A percentile compares a stretch with the other conserved stretches of the same genome.
Conservation (phyloP, 1,284 basidiomycete genomes). For the Sanguinoderma infundibulare region DNA sequence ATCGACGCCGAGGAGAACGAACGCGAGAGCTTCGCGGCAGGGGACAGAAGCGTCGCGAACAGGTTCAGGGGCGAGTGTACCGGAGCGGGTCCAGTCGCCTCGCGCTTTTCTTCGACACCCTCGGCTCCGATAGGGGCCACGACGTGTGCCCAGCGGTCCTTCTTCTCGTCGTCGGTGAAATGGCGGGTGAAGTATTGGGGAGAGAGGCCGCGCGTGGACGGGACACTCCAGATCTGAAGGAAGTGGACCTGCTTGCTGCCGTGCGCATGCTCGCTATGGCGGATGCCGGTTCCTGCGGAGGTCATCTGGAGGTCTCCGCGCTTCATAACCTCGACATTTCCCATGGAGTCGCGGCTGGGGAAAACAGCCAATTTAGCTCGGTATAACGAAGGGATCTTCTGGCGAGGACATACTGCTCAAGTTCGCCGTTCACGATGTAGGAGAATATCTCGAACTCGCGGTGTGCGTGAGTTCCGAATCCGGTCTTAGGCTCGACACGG, state of each 20-base stretch:
- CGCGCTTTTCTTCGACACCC: constrained; percentile 63
- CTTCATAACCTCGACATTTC: constrained; percentile 86
- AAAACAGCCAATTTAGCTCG: constrained; percentile 31
- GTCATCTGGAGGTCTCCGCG: constrained; percentile 93
- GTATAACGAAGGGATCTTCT: neutral
- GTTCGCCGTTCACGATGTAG: constrained; percentile 78
- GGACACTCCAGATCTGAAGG: constrained; percentile 87
- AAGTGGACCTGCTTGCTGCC: constrained; percentile 74
- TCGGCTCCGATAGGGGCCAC: constrained; percentile 7
- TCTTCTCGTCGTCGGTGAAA: constrained; percentile 84
- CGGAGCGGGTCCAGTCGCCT: constrained; percentile 75
- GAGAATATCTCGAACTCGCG: constrained; percentile 92
- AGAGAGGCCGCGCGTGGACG: constrained; percentile 55
- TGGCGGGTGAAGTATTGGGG: constrained; percentile 88
- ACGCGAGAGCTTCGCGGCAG: constrained; percentile 56
- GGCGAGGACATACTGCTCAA: constrained; percentile 67
- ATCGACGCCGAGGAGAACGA: constrained; percentile 35
- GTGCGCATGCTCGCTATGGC: constrained; percentile 79
- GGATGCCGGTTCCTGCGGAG: constrained; percentile 85
- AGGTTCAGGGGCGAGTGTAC: constrained; percentile 66
- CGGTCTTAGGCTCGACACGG: constrained; percentile 75
- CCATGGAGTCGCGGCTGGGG: constrained; percentile 83
- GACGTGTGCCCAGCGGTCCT: constrained; percentile 53
- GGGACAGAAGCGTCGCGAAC: constrained; percentile 70
- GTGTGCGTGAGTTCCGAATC: constrained; percentile 89